Percentiles rank a stretch among this genome's conserved stretches.
phyloP scores from a whole-genome alignment of 192 early-diverging fungal genomes.

The Coemansia sp. region DNA sequence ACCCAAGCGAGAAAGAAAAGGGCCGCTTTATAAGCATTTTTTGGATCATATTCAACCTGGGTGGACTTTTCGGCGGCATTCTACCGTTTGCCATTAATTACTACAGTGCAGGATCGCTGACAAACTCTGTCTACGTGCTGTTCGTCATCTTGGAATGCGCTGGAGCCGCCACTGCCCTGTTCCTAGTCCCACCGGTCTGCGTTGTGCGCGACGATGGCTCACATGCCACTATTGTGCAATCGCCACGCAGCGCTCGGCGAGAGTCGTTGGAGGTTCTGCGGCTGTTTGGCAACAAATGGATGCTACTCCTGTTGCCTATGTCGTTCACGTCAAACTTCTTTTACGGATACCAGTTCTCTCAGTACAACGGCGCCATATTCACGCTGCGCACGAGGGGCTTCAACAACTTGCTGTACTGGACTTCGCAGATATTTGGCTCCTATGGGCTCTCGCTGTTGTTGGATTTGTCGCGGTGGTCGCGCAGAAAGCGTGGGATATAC shows the following conservation, averaged over 20 bases:
- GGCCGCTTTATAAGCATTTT: slow-evolving; percentile 80
- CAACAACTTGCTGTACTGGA: slow-evolving; percentile 81
- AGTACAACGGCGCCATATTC: slow-evolving; percentile 63
- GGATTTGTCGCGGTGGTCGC: slow-evolving; percentile 57
- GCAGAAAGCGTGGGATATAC: slow-evolving; percentile 61
- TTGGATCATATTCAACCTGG: slow-evolving; percentile 79
- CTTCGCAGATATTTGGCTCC: slow-evolving; percentile 71
- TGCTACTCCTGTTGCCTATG: slow-evolving; percentile 71
- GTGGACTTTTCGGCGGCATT: slow-evolving; percentile 73
- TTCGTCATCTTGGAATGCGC: slow-evolving; percentile 74
- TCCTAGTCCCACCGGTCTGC: slow-evolving; percentile 58
- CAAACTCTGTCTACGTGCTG: slow-evolving; percentile 66
- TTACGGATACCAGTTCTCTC: slow-evolving; percentile 72
- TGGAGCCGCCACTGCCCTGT: slow-evolving; percentile 59
- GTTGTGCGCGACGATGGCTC: slow-evolving; percentile 73
- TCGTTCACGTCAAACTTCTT: slow-evolving; percentile 78
- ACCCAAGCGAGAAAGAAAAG: slow-evolving; percentile 76
- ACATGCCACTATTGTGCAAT: slow-evolving; percentile 59
- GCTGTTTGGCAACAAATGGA: slow-evolving; percentile 66
- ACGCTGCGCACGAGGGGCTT: slow-evolving; percentile 67
- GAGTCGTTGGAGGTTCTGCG: slow-evolving; percentile 60
- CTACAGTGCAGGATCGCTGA: slow-evolving; percentile 56
- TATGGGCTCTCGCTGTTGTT: slow-evolving; percentile 63
- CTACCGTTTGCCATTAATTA: slow-evolving; percentile 70
- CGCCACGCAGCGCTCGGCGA: slow-evolving; percentile 55